Evolutionary conservation across 1,139 yeast species (phyloP).

Genomic region (Scheffersomyces insectosa): DNA sequence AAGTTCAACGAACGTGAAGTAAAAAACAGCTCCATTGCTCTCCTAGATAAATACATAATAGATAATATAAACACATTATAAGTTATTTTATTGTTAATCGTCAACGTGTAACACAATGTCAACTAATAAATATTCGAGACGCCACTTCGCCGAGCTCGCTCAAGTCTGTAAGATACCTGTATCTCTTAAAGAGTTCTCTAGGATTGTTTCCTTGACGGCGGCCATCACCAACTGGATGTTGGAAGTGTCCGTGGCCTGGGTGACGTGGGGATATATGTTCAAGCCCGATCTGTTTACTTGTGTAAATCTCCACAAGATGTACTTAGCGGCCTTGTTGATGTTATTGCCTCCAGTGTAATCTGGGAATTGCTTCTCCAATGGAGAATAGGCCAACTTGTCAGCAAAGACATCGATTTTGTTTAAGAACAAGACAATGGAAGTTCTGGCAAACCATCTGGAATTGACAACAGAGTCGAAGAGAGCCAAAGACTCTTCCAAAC

Average conservation of each 20-base stretch:
- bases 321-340: slow-evolving; percentile 91
- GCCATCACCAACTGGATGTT: slow-evolving; percentile 88
- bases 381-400: slow-evolving; percentile 78
- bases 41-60: too few species aligned
- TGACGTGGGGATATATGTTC: slow-evolving; percentile 84
- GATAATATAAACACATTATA: too few species aligned
- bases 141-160: not conserved
- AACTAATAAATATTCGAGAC: too few species aligned
- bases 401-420: slow-evolving; percentile 90
- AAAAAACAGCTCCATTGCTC: too few species aligned
- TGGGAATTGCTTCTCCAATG: slow-evolving; percentile 81
- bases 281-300: slow-evolving; percentile 82
- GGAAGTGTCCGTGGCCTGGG: slow-evolving; percentile 93
- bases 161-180: slow-evolving; percentile 64
- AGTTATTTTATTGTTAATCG: too few species aligned
- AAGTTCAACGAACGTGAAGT: too few species aligned
- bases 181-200: slow-evolving; percentile 81
- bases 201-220: slow-evolving; percentile 85
- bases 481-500: slow-evolving; percentile 82
- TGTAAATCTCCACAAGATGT: slow-evolving; percentile 87
- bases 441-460: slow-evolving; percentile 90
- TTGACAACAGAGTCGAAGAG: slow-evolving; percentile 88
- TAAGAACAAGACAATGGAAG: slow-evolving; percentile 80
- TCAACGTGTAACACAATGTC: too few species aligned
- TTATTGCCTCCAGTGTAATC: slow-evolving; percentile 89